These are phyloP conservation scores for Phytopythium litorale DNA, from an alignment of 352 stramenopile genomes.

Conservation along the genomic window DNA sequence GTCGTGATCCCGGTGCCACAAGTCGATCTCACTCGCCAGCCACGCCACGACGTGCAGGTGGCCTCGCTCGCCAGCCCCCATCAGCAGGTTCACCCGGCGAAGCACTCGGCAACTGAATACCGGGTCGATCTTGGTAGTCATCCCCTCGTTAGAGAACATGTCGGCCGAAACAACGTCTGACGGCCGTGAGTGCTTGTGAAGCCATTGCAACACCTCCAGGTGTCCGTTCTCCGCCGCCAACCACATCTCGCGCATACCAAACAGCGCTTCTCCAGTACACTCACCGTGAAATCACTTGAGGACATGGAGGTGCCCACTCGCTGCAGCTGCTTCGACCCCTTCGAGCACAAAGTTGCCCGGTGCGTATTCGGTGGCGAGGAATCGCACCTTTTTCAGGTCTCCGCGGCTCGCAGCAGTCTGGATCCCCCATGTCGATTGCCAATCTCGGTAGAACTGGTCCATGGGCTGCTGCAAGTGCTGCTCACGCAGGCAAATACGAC, in stretches of 20 bases:
- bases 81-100: not conserved
- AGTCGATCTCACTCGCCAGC: not conserved
- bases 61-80: too few species aligned
- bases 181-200: slow-evolving; percentile 6
- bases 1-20: not conserved
- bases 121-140: not conserved
- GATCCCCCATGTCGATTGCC: slow-evolving; percentile 15
- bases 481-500: not conserved
- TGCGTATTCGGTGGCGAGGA: slow-evolving; percentile 6
- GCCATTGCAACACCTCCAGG: slow-evolving; percentile 16
- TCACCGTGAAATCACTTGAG: slow-evolving; percentile 17
- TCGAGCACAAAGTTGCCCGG: not conserved
- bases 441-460: slow-evolving; percentile 18
- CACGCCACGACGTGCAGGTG: not conserved
- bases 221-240: slow-evolving; percentile 16
- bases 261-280: slow-evolving; percentile 4
- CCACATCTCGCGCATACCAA: slow-evolving; percentile 5
- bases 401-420: slow-evolving; percentile 11
- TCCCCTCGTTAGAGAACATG: too few species aligned
- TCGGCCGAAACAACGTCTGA: too few species aligned
- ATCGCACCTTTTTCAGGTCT: slow-evolving; percentile 11
- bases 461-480: not conserved
- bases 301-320: slow-evolving; percentile 11
- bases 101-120: not conserved
- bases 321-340: not conserved